Conservation (phyloP, 2,329 filamentous ascomycete genomes). For the Penicillium sp. region DNA sequence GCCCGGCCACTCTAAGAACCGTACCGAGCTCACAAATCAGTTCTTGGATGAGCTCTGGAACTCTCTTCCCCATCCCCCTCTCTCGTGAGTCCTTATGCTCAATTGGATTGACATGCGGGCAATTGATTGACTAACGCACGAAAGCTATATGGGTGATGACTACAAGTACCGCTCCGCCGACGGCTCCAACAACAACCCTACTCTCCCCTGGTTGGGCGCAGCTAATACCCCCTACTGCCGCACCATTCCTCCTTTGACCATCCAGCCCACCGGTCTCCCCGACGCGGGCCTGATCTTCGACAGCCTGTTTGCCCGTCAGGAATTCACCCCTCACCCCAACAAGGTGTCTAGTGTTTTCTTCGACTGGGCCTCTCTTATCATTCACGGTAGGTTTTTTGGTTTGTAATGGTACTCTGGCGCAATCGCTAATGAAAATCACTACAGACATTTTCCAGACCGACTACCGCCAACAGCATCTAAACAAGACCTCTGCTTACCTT, state of each 20-base stretch:
- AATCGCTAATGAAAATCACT: slow-evolving; percentile 10
- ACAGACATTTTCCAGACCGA: slow-evolving; percentile 74
- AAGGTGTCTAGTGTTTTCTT: slow-evolving; percentile 74
- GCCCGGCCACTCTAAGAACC: slow-evolving; percentile 65
- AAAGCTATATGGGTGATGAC: slow-evolving; percentile 56
- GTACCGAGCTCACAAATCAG: slow-evolving; percentile 67
- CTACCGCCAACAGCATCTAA: slow-evolving; percentile 62
- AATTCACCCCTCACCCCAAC: slow-evolving; percentile 65
- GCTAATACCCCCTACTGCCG: slow-evolving; percentile 72
- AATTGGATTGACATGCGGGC: not conserved
- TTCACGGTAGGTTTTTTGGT: slow-evolving; percentile 61
- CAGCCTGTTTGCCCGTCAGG: slow-evolving; percentile 49
- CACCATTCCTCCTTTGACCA: slow-evolving; percentile 64
- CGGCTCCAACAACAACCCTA: slow-evolving; percentile 74
- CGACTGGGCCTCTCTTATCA: slow-evolving; percentile 76
- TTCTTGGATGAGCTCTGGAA: slow-evolving; percentile 75
- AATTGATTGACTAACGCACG: slow-evolving; percentile 18
- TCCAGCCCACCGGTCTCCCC: slow-evolving; percentile 69
- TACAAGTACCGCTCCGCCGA: slow-evolving; percentile 72
- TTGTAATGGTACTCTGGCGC: too few species aligned
- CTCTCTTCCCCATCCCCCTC: slow-evolving; percentile 73
- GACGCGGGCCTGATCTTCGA: slow-evolving; percentile 64
- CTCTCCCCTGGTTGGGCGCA: slow-evolving; percentile 68
- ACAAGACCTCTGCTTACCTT: slow-evolving; percentile 73
- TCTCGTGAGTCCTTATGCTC: slow-evolving; percentile 57